Conservation (phyloP, 345 rosid species). For the Citrus medica region DNA sequence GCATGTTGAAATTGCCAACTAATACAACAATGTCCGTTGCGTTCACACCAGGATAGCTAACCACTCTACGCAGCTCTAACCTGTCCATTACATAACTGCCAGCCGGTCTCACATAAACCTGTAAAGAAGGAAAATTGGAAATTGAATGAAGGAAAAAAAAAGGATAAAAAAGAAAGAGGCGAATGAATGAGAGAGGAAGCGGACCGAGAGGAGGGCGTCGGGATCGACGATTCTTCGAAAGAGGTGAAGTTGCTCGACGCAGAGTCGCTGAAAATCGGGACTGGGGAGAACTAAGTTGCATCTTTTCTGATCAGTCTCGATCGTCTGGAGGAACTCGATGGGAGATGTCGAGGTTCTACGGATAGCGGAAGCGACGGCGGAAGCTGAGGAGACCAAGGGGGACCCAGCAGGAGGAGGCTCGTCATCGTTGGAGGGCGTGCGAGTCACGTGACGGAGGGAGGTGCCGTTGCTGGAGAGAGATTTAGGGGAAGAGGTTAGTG, state of each 20-base stretch:
- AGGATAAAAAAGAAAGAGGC: neutral
- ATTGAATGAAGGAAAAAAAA: neutral
- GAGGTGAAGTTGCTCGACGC: slow-evolving; percentile 73
- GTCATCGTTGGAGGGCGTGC: slow-evolving; percentile 35
- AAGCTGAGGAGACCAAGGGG: slow-evolving; percentile 57
- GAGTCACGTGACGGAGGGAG: slow-evolving; percentile 49
- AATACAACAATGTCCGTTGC: slow-evolving; percentile 58
- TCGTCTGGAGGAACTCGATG: slow-evolving; percentile 63
- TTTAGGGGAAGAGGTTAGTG: slow-evolving; percentile 9
- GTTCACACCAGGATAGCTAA: slow-evolving; percentile 46
- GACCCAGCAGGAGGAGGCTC: neutral
- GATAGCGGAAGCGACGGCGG: slow-evolving; percentile 74
- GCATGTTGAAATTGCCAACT: slow-evolving; percentile 69
- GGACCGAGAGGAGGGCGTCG: slow-evolving; percentile 67
- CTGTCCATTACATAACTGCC: slow-evolving; percentile 96
- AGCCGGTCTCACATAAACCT: slow-evolving; percentile 93
- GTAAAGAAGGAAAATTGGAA: neutral
- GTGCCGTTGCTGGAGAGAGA: slow-evolving; percentile 35
- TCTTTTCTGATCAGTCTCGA: slow-evolving; percentile 52
- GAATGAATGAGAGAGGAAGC: neutral
- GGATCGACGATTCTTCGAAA: slow-evolving; percentile 75
- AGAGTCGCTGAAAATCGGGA: slow-evolving; percentile 78
- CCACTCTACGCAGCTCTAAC: slow-evolving; percentile 76
- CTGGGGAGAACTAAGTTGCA: slow-evolving; percentile 65
- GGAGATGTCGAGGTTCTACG: slow-evolving; percentile 61